Evolutionary conservation across 345 rosid species (phyloP).

Genomic region (Firmiana major): DNA sequence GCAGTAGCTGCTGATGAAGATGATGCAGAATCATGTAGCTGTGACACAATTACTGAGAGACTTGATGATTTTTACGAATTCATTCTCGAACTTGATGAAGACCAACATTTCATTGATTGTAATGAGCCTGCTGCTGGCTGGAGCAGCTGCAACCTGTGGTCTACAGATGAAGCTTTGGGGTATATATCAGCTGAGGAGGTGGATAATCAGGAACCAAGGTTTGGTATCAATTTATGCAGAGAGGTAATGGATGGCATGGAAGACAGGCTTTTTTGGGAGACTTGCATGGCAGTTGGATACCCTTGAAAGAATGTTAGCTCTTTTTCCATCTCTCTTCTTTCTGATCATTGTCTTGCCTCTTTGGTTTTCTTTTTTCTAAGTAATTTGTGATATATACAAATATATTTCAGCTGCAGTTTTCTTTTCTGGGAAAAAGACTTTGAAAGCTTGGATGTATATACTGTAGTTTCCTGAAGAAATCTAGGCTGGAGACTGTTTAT

Average conservation of each 20-base stretch:
- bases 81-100: constrained; percentile 10
- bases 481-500: too few relatives aligned
- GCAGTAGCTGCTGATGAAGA: background rate
- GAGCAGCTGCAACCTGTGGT: constrained; percentile 21
- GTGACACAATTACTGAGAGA: constrained; percentile 17
- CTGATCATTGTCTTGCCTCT: background rate
- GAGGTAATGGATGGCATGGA: constrained; percentile 47
- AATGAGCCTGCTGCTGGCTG: background rate
- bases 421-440: too few relatives aligned
- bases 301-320: constrained; percentile 20
- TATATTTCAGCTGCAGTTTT: background rate
- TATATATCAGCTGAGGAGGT: constrained; percentile 14
- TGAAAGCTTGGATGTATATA: too few relatives aligned
- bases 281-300: constrained; percentile 58
- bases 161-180: constrained; percentile 8
- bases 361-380: background rate
- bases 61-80: background rate
- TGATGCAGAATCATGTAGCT: constrained; percentile 59
- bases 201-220: constrained; percentile 24
- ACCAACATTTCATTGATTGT: background rate
- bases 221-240: constrained; percentile 19
- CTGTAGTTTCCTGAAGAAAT: background rate
- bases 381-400: background rate
- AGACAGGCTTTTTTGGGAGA: constrained; percentile 60
- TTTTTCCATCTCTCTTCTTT: background rate